These are phyloP conservation scores for Metschnikowia drakensbergensis DNA, from an alignment of 805 yeast genomes.

Conservation along the genomic window DNA sequence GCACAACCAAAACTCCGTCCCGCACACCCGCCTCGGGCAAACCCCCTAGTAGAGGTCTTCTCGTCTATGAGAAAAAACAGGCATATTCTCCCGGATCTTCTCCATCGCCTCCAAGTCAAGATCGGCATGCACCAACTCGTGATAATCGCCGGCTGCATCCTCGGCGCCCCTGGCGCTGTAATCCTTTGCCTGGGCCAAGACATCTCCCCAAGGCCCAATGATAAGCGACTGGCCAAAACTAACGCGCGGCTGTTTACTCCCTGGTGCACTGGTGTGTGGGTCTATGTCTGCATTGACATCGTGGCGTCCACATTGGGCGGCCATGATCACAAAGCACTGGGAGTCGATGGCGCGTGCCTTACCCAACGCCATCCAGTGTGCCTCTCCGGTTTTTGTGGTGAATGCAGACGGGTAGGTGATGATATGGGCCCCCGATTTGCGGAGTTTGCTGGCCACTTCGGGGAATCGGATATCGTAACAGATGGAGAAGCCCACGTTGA, in stretches of 20 bases:
- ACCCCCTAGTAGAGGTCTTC: conserved; percentile 40
- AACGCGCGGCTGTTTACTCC: conserved; percentile 41
- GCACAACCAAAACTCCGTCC: too few relatives aligned
- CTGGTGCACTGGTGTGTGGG: conserved; percentile 15
- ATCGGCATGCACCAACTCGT: conserved; percentile 55
- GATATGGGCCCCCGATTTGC: conserved; percentile 70
- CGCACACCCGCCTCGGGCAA: too few relatives aligned
- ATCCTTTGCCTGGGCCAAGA: conserved; percentile 49
- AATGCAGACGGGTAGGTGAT: conserved; percentile 89
- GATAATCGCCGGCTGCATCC: conserved; percentile 36
- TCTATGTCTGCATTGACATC: conserved; percentile 42
- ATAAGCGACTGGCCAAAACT: conserved; percentile 87
- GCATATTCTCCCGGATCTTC: conserved; percentile 65
- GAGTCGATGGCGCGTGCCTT: conserved; percentile 84
- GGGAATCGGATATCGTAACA: conserved; percentile 91
- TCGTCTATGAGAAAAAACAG: conserved; percentile 70
- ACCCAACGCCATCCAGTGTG: conserved; percentile 84
- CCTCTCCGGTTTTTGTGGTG: conserved; percentile 84
- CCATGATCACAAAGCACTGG: conserved; percentile 82
- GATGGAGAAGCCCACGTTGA: conserved; percentile 62
- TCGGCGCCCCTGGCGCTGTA: conserved; percentile 24
- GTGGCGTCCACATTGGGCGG: conserved; percentile 84
- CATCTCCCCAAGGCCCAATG: conserved; percentile 89
- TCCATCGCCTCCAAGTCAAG: conserved; percentile 51
- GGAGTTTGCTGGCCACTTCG: conserved; percentile 58